Evolutionary conservation across 768 basidiomycete species (phyloP), one percentile per base, ranked within the genome.

Genomic region (Dendrothele bispora): DNA sequence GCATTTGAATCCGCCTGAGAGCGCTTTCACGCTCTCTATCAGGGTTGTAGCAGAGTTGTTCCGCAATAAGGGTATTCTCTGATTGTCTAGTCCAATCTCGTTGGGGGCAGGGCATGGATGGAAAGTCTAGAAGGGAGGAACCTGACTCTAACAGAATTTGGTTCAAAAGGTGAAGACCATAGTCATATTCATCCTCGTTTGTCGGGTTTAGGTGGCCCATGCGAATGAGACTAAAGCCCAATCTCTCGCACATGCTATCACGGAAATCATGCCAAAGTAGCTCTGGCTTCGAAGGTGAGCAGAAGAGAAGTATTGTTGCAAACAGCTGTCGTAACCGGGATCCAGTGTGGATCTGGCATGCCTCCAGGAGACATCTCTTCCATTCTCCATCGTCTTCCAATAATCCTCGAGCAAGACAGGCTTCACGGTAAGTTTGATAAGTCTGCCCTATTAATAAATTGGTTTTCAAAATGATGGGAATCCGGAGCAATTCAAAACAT

Each of bases 161-260:
- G 17, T 69, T 44, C 0, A 72, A 18, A 0, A 69, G 55, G 46
- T 48, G 59, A 5, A 70, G 71, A 3, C 75, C 75, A 68, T 72
- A 34, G 43, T 68, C 73, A 52, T 57, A 68, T 11, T 72, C 40
- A 12, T 67, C 47, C 0, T 67, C 69, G 1, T 66, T 48, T 12
- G 69, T 56, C 2, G 64, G 59, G 15, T 65, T 30, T 0, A 4
- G 21, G 11, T 48, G 37, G 4, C 52, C 48, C 2, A 53, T 43
- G 2, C 37, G 28, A 5, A 8, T 30, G 2, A 77, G 56, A 0
- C 47, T 42, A 37, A 54, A 38, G 3, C 17, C 26, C 2, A 77
- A 56, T 48, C 77, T 70, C 63, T 77, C 71, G 61, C 74, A 76
- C 3, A 78, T 72, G 17, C 58, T 25, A 0, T 25, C 3, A 12